Evolutionary conservation across 345 rosid genomes (phyloP), one percentile per base, ranked within the genome.

Genomic region (Excoecaria cochinchinensis): DNA sequence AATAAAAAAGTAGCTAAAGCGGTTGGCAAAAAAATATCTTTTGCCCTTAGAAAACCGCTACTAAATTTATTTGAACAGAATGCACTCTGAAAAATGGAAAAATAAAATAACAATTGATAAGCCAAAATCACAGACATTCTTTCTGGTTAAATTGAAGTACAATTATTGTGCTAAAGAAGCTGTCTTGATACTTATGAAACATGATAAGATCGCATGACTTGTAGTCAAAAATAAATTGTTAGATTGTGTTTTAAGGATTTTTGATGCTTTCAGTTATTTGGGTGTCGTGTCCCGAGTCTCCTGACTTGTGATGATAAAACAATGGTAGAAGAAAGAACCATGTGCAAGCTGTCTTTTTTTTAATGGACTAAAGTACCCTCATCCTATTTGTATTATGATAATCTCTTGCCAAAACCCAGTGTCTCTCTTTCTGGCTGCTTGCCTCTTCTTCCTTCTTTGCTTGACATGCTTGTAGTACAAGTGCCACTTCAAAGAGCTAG

Each of bases 351-450:
- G 53, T 69, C 21, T 61, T 70, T n/a, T 42, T 66, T 70, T 8
- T 31, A 15, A 2, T 77, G 57, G 81, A 70, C 85, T 21, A 76
- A 67, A 82, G 39, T 79, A 73, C 80, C 86, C 85, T 73, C 75
- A 2, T 9, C 8, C 67, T 22, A 38, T 38, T 46, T 4, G 16
- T 55, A n/a, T 74, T 47, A 60, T 31, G 31, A 31, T 31, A 31
- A 31, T 67, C 10, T 56, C 64, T 53, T 55, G 25, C 9, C 69
- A 51, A 47, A 25, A 13, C 16, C 25, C 53, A 2, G n/a, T n/a
- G n/a, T n/a, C 14, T 1, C 51, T 38, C 53, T 40, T 7, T 25
- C 31, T 47, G 17, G 17, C 51, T 19, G 1, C 2, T 24, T 39
- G 65, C 4, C 42, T 59, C 25, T 42, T 57, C 68, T 36, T 67